Percentiles rank a stretch among this genome's conserved stretches.
Conservation (phyloP, 306 rosid species). For the Calophaca sinica region DNA sequence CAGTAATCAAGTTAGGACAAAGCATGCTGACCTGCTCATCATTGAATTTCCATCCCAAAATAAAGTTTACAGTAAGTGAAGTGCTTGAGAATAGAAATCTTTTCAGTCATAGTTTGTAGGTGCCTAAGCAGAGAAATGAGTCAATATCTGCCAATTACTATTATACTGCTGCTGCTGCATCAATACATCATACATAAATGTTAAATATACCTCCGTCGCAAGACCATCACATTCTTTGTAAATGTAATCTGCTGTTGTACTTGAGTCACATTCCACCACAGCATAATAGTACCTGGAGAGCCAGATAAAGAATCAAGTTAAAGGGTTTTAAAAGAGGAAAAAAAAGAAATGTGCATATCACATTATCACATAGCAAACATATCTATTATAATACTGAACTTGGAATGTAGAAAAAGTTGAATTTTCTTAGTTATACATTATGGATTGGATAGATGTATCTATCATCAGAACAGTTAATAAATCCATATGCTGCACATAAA, state of each 20-base stretch:
- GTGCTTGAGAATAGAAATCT: constrained; percentile 69
- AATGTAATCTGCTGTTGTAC: constrained; percentile 72
- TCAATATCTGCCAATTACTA: constrained; percentile 15
- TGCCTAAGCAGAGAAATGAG: constrained; percentile 55
- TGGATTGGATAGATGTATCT: not conserved
- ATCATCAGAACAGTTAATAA: not conserved
- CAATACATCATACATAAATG: not conserved
- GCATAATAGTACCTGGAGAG: constrained; percentile 77
- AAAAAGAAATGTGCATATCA: not conserved
- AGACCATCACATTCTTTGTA: constrained; percentile 80
- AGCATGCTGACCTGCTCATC: constrained; percentile 69
- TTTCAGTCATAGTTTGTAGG: constrained; percentile 61
- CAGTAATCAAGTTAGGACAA: not conserved
- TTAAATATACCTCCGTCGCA: constrained; percentile 75
- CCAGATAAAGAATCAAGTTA: constrained; percentile 24
- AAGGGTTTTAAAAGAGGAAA: not conserved
- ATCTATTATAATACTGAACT: not conserved
- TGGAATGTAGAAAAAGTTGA: constrained; percentile 15
- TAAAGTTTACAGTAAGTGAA: constrained; percentile 71
- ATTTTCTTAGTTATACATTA: not conserved
- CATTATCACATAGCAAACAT: constrained; percentile 24
- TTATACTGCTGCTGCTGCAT: not conserved
- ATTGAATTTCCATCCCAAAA: constrained; percentile 63
- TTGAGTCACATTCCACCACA: constrained; percentile 83
- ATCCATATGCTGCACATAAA: not conserved